Evolutionary conservation across 75 land plant species (phyloP), one percentile per base, ranked within the genome.

Genomic region (Adiantum capillusveneris): DNA sequence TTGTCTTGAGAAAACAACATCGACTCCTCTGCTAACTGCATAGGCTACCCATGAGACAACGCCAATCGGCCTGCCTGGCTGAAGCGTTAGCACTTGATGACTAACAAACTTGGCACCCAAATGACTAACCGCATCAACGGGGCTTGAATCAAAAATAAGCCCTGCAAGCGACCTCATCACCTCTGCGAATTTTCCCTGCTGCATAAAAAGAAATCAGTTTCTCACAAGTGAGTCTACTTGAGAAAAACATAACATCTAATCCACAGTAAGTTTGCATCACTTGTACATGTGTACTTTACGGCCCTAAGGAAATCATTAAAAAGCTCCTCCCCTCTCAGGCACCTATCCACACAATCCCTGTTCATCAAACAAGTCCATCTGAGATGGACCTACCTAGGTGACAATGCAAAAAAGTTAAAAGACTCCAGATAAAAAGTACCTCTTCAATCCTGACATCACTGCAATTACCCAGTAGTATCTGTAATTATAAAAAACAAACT

Each of bases 71-170:
- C 34, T 25, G 55, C 55, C 55, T 3, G 29, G 25, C 9, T 25
- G 25, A 25, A 24, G 29, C 28, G 29, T 53, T 1, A 53, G 55
- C 55, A 53, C 55, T 53, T 80, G 85, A 53, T 75, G 69, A 59
- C 78, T 70, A 21, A 66, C 70, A 75, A 92, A 88, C 37, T 55
- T 50, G 21, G 76, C 69, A 28, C 89, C 97, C 69, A 76, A 7
- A 46, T 85, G 84, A 48, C 84, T 84, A 41, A 79, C 75, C 57
- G 85, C 89, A 68, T 88, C 94, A 24, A 77, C 78, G 44, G 98
- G 98, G 60, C 80, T 65, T 14, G 98, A 93, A 68, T 93, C 98
- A 76, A 85, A 83, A 17, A 93, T 93, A 36, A 83, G 78, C 36
- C 95, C 98, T 31, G 83, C 57, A 20, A 83, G 42, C 63, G 84